These are phyloP conservation scores for Tilletia horrida DNA, from an alignment of 1,284 basidiomycete species.

Conservation along the genomic window DNA sequence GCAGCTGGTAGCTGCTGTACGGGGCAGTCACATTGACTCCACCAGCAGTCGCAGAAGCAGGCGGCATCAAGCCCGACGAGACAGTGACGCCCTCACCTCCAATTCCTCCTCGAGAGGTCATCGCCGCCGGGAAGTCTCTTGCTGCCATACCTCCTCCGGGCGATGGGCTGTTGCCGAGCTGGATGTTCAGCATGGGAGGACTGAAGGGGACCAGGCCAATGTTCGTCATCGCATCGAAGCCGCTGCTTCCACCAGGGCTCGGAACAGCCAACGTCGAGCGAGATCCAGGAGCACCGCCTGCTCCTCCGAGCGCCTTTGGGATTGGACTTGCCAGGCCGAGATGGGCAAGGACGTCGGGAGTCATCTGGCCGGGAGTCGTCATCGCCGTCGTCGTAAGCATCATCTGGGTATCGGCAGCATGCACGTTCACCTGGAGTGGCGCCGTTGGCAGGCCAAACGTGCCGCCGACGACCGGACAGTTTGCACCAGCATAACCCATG, in stretches of 20 bases:
- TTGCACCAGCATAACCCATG: not conserved
- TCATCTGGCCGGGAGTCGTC: not conserved
- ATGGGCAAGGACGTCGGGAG: too few species aligned
- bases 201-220: not conserved
- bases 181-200: conserved; percentile 9
- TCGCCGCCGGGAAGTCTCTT: too few species aligned
- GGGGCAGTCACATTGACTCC: not conserved
- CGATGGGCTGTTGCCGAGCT: not conserved
- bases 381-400: not conserved
- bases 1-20: conserved; percentile 15
- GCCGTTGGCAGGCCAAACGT: not conserved
- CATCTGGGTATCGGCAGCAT: not conserved
- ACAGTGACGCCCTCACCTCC: too few species aligned
- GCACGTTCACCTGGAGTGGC: not conserved
- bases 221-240: not conserved
- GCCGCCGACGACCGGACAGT: not conserved
- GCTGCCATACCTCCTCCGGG: too few species aligned
- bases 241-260: not conserved
- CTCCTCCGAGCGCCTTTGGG: too few species aligned
- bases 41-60: not conserved
- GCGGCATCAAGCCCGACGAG: not conserved
- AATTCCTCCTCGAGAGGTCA: too few species aligned
- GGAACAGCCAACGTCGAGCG: too few species aligned
- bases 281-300: not conserved
- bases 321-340: too few species aligned